These are phyloP conservation scores for Nannizziopsis arthrosporioides DNA, from an alignment of 2,329 filamentous ascomycete genomes.

Conservation along the genomic window DNA sequence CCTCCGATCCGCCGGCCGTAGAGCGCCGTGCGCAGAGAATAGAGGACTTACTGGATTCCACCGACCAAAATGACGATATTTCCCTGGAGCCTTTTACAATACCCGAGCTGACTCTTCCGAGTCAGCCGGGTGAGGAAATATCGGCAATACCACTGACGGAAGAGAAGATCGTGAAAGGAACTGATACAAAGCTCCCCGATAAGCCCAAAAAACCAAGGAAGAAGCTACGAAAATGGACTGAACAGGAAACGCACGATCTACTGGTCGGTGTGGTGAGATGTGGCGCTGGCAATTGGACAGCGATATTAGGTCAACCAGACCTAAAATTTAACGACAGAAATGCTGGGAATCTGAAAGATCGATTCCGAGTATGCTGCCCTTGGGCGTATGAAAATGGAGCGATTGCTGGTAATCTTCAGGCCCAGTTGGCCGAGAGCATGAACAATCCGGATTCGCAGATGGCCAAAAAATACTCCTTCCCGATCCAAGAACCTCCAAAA, in stretches of 20 bases:
- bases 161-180: not conserved
- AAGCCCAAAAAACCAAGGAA: slow-evolving; percentile 36
- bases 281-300: slow-evolving; percentile 54
- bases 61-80: not conserved
- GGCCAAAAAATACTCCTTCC: slow-evolving; percentile 14
- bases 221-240: slow-evolving; percentile 44
- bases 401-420: slow-evolving; percentile 28
- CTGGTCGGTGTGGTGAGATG: slow-evolving; percentile 49
- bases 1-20: slow-evolving; percentile 13
- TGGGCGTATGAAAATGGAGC: slow-evolving; percentile 34
- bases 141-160: not conserved
- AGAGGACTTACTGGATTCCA: slow-evolving; percentile 6
- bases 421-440: slow-evolving; percentile 9
- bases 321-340: slow-evolving; percentile 47
- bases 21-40: slow-evolving; percentile 7
- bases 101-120: not conserved
- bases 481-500: slow-evolving; percentile 18
- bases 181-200: not conserved
- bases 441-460: slow-evolving; percentile 7
- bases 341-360: slow-evolving; percentile 53
- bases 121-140: not conserved
- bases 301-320: slow-evolving; percentile 46
- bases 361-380: slow-evolving; percentile 46
- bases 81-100: not conserved
- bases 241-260: slow-evolving; percentile 49